Conservation (phyloP, 257 asterid species). For the Solanum boliviense region DNA sequence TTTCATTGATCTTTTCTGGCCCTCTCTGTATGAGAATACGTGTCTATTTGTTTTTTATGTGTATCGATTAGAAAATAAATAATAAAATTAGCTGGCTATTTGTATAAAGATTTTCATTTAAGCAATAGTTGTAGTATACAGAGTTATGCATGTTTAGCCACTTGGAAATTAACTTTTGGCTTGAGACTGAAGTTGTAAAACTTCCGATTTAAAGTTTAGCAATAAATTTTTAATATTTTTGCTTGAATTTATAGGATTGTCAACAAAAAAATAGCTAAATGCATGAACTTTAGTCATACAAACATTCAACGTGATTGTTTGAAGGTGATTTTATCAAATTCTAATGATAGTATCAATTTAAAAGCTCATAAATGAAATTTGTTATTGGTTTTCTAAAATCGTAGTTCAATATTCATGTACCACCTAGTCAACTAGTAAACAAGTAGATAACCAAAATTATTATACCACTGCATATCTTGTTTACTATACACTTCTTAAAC, state of each 20-base stretch:
- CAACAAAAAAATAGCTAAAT: neutral
- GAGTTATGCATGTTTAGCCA: neutral
- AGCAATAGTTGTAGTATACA: neutral
- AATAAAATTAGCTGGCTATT: neutral
- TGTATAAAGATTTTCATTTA: neutral
- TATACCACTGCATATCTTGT: neutral
- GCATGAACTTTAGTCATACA: neutral
- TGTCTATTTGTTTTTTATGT: neutral
- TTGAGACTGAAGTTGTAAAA: neutral
- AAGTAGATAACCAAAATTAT: neutral
- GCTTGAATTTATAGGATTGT: neutral
- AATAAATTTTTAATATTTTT: neutral
- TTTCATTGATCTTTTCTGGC: neutral
- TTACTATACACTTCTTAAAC: too few species aligned
- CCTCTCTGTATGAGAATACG: rapidly evolving
- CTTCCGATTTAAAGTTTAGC: neutral
- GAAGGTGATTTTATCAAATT: neutral
- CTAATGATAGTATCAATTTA: neutral
- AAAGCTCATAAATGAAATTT: neutral
- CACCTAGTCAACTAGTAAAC: neutral
- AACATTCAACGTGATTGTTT: neutral
- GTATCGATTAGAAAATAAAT: neutral
- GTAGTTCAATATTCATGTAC: neutral
- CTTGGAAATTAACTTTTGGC: neutral
- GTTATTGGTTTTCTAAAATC: neutral